phyloP scores from a whole-genome alignment of 2,329 filamentous ascomycete species.

The Macroventuria anomochaeta region DNA sequence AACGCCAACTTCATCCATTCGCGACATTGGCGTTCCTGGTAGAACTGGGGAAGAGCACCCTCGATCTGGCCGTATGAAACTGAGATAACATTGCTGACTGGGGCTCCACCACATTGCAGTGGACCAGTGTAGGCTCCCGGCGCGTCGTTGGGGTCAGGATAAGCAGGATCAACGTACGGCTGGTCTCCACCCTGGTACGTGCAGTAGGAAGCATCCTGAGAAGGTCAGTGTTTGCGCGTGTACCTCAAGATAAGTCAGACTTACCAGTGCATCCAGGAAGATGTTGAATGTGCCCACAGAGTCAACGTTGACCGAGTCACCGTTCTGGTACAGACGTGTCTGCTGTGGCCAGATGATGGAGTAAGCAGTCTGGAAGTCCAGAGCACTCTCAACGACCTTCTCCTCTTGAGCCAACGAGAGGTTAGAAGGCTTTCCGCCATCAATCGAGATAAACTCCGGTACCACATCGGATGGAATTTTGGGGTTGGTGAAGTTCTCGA shows the following conservation, averaged over 20 bases:
- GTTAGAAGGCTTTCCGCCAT: constrained; percentile 53
- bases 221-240: background rate
- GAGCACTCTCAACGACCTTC: constrained; percentile 24
- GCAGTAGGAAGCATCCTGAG: constrained; percentile 24
- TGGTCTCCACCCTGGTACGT: constrained; percentile 26
- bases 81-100: constrained; percentile 60
- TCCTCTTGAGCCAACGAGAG: constrained; percentile 45
- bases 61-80: constrained; percentile 62
- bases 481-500: constrained; percentile 41
- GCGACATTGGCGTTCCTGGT: constrained; percentile 58
- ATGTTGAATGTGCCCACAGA: constrained; percentile 27
- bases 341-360: constrained; percentile 30
- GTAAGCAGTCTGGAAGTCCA: constrained; percentile 28
- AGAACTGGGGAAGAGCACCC: constrained; percentile 56
- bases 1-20: constrained; percentile 55
- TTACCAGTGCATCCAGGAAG: constrained; percentile 25
- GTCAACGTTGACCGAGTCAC: constrained; percentile 22
- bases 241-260: background rate
- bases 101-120: constrained; percentile 50
- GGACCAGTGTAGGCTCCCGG: constrained; percentile 29
- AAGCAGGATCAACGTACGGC: constrained; percentile 24
- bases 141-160: constrained; percentile 22
- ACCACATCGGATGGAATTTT: constrained; percentile 21
- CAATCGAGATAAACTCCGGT: constrained; percentile 37
- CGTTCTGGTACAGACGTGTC: constrained; percentile 24